Percentiles rank a stretch among this genome's conserved stretches.
Conservation (phyloP, 192 early-diverging fungal genomes). For the Entomortierella parvispora region DNA sequence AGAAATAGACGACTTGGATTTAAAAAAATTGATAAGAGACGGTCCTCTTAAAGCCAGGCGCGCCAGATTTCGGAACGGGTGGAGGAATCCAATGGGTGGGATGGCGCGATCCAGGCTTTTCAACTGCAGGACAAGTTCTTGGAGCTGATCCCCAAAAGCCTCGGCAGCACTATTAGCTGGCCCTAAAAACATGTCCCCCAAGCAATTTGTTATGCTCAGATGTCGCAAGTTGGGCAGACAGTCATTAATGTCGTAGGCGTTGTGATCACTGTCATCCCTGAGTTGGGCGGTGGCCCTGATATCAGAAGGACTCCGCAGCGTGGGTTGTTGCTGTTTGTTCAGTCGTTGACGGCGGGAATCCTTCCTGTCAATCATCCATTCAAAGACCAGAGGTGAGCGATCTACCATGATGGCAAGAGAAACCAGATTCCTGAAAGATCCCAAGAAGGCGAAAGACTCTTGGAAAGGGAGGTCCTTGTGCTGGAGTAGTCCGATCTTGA, state of each 20-base stretch:
- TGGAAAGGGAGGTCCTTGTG: too few relatives aligned
- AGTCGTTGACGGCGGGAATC: too few relatives aligned
- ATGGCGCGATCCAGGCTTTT: background rate
- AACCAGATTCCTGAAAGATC: slow-evolving; percentile 3
- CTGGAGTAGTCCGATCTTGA: background rate
- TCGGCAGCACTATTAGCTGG: background rate
- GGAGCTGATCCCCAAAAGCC: slow-evolving; percentile 5
- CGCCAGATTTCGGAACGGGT: background rate
- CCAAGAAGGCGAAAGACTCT: too few relatives aligned
- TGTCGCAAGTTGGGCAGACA: background rate
- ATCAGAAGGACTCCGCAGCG: too few relatives aligned
- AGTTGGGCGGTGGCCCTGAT: too few relatives aligned
- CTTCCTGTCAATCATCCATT: background rate
- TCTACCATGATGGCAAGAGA: background rate
- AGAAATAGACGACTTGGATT: too few relatives aligned
- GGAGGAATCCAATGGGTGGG: background rate
- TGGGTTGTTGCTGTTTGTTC: too few relatives aligned
- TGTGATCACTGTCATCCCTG: too few relatives aligned
- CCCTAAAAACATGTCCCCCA: background rate
- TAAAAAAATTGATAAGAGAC: background rate
- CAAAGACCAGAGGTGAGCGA: background rate
- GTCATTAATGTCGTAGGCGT: too few relatives aligned
- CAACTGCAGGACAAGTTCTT: background rate
- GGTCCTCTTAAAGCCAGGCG: background rate
- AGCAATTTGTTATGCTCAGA: background rate